Conservation (phyloP, 2,329 filamentous ascomycete genomes). For the Colletotrichum siamense region DNA sequence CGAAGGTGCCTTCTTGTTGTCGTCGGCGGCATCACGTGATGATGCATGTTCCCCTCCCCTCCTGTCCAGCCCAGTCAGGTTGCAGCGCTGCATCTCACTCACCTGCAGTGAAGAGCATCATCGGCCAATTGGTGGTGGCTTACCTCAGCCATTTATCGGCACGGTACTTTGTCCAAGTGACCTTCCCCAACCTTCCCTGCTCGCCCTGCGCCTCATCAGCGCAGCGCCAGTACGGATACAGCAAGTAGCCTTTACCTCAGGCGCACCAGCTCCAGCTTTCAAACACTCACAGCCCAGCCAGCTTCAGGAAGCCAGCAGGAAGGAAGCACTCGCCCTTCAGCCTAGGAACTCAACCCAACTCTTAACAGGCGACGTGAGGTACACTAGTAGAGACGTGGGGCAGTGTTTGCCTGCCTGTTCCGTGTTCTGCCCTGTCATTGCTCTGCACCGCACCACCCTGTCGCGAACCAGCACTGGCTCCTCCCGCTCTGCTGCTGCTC, state of each 20-base stretch:
- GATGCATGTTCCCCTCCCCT: neutral
- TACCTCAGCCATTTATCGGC: slow-evolving; percentile 8
- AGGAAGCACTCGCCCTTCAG: neutral
- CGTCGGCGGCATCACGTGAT: neutral
- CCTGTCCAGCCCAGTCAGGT: neutral
- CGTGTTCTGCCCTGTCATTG: neutral
- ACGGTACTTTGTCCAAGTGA: slow-evolving; percentile 4
- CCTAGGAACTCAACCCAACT: neutral
- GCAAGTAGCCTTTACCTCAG: neutral
- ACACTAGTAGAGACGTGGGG: slow-evolving; percentile 8
- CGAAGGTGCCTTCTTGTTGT: neutral
- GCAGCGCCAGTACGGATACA: neutral
- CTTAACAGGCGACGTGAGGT: neutral
- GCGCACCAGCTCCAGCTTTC: neutral
- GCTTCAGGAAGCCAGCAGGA: neutral
- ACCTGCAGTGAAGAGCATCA: neutral
- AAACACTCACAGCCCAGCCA: neutral
- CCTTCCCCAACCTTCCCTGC: neutral
- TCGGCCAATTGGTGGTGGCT: neutral
- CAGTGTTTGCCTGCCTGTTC: neutral
- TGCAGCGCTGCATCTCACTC: neutral
- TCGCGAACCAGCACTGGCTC: neutral
- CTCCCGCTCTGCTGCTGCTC: neutral
- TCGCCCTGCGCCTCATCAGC: slow-evolving; percentile 4
- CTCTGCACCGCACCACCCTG: neutral